phyloP scores from a whole-genome alignment of 1,284 basidiomycete species.

The Puccinia polysora region DNA sequence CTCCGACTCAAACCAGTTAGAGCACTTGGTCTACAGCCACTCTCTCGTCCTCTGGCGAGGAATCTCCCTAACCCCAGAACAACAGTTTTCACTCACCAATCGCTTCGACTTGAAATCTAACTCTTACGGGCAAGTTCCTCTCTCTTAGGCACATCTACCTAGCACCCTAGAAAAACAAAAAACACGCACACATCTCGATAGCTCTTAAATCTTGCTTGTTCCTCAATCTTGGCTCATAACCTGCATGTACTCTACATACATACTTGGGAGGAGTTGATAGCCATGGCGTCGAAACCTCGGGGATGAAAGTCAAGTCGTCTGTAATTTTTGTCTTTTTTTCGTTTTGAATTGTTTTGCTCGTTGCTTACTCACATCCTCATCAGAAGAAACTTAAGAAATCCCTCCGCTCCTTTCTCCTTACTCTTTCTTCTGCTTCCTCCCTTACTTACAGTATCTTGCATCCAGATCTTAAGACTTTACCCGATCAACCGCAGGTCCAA shows the following conservation, averaged over 20 bases:
- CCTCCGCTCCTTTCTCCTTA: too few species aligned
- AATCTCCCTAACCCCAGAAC: conserved; percentile 48
- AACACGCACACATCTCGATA: conserved; percentile 28
- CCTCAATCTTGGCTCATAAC: conserved; percentile 29
- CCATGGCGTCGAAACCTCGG: conserved; percentile 48
- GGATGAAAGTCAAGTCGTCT: conserved; percentile 37
- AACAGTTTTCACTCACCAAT: conserved; percentile 49
- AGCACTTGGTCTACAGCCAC: conserved; percentile 51
- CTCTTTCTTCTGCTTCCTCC: not conserved
- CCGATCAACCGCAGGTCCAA: conserved; percentile 52
- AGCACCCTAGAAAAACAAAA: not conserved
- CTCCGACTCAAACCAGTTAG: conserved; percentile 43
- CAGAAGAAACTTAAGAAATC: too few species aligned
- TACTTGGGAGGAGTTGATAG: too few species aligned
- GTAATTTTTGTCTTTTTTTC: conserved; percentile 28
- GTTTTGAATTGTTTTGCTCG: too few species aligned
- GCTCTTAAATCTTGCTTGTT: conserved; percentile 7
- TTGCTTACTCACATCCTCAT: conserved; percentile 43
- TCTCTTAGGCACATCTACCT: not conserved
- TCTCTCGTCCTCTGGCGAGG: conserved; percentile 50
- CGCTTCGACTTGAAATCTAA: conserved; percentile 45
- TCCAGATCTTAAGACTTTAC: conserved; percentile 53
- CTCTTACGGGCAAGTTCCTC: conserved; percentile 9
- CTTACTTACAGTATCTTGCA: conserved; percentile 48
- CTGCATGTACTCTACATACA: too few species aligned